Evolutionary conservation across 2,329 filamentous ascomycete species (phyloP).

Genomic region (Aotearoamyces nothofagi): DNA sequence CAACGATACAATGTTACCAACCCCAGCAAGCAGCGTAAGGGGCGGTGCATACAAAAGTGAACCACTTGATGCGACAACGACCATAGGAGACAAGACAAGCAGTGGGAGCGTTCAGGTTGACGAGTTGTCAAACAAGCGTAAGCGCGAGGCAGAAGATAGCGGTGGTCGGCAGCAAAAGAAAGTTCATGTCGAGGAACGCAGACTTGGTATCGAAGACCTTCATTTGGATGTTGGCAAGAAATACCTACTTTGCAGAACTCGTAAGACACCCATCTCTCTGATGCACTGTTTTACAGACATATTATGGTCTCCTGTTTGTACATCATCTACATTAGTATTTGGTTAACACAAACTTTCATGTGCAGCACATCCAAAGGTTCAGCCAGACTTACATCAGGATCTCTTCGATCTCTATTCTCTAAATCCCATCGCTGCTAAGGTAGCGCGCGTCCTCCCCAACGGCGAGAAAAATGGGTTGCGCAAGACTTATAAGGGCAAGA

Average conservation of each 20-base stretch:
- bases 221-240: constrained; percentile 52
- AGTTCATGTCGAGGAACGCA: constrained; percentile 43
- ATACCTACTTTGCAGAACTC: constrained; percentile 50
- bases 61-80: constrained; percentile 7
- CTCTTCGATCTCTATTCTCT: constrained; percentile 43
- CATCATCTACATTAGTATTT: constrained; percentile 12
- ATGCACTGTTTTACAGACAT: constrained; percentile 8
- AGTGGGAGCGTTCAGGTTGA: constrained; percentile 23
- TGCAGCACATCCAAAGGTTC: constrained; percentile 17
- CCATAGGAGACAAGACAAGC: no score
- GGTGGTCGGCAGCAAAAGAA: constrained; percentile 45
- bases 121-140: constrained; percentile 45
- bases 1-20: constrained; percentile 38
- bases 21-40: constrained; percentile 47
- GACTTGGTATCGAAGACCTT: constrained; percentile 46
- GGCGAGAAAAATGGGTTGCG: constrained; percentile 52
- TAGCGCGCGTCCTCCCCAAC: constrained; percentile 47
- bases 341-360: constrained; percentile 19
- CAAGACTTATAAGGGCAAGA: constrained; percentile 54
- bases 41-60: constrained; percentile 24
- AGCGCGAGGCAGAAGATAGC: constrained; percentile 39
- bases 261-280: constrained; percentile 40
- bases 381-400: constrained; percentile 38
- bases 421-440: constrained; percentile 39
- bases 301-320: constrained; percentile 6